Base-by-base conservation (phyloP, 2,329 filamentous ascomycete species). In the Talaromyces sp. region DNA sequence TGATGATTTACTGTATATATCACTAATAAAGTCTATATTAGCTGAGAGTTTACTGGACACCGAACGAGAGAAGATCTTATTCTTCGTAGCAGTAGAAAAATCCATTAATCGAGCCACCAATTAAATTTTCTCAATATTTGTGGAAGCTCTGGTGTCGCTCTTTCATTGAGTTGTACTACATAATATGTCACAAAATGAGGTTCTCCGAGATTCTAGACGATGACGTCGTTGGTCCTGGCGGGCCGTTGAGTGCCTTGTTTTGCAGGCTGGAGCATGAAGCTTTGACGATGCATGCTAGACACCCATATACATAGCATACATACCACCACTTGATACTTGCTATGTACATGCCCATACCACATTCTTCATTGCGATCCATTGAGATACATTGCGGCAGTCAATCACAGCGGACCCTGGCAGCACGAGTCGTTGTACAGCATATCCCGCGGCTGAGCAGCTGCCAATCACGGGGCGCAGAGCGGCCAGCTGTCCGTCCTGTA, bases 381-480 rank as follows among this genome's bases (percentile, higher is more conserved):
- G 27, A 31, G 27, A 6, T 4, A 37, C 27, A 31, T 6, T 31
- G 35, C 9, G 9, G 9, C 11, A 37, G 19, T 37, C 60, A 64
- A 65, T 61, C 58, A 65, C 63, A 57, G 58, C n/a, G 8, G 50
- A 13, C 11, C n/a, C 31, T 56, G 25, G 27, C 50, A 19, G 49
- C 63, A 65, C 63, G 63, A 65, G 63, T 35, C 17, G 63, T 15
- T 35, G 27, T 4, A 22, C 10, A 33, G 31, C 25, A 47, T 13
- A 37, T 37, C 35, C 63, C 49, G 63, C 58, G 58, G 63, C 49
- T 64, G 56, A n/a, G 31, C 47, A 22, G 58, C 63, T 27, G 19
- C 63, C 63, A 65, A 65, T 65, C 63, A 65, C 41, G n/a, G 22
- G 27, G 31, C 52, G 19, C 33, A 56, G 33, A 56, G 31, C 57